Evolutionary conservation across 192 early-diverging fungal species (phyloP).

Genomic region (Phycomyces blakesleeanus): DNA sequence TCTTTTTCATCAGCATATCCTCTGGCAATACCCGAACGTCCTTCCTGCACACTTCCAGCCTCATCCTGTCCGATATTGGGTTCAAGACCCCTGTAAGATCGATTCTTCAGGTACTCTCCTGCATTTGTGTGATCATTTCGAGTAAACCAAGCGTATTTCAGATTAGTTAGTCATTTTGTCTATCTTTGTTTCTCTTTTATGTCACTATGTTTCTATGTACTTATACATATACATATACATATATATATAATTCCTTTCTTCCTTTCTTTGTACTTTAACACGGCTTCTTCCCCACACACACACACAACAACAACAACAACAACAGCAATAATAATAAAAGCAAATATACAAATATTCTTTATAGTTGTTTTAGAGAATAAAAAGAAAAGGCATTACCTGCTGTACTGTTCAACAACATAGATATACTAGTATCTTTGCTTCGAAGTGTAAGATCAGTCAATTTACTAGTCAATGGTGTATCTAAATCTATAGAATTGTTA

Average conservation of each 20-base stretch:
- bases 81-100: slow-evolving; percentile 82
- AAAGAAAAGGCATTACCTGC: slow-evolving; percentile 22
- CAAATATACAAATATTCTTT: too few relatives aligned
- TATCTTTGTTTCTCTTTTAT: too few relatives aligned
- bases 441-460: slow-evolving; percentile 28
- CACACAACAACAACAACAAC: too few relatives aligned
- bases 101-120: slow-evolving; percentile 66
- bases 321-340: too few relatives aligned
- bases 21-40: slow-evolving; percentile 83
- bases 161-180: not conserved
- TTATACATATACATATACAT: not conserved
- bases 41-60: slow-evolving; percentile 61
- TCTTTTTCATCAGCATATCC: slow-evolving; percentile 59
- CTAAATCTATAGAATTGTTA: not conserved
- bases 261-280: too few relatives aligned
- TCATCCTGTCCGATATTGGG: slow-evolving; percentile 61
- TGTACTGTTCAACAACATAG: slow-evolving; percentile 21
- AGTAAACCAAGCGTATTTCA: not conserved
- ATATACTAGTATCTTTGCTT: slow-evolving; percentile 18
- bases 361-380: too few relatives aligned
- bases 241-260: too few relatives aligned
- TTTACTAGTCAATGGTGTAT: slow-evolving; percentile 13
- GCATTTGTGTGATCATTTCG: not conserved
- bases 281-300: too few relatives aligned
- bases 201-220: too few relatives aligned